A percentile compares a stretch with the other conserved stretches of the same genome.
phyloP scores from a whole-genome alignment of 495 filamentous ascomycete species.

The Xylaria longipes region DNA sequence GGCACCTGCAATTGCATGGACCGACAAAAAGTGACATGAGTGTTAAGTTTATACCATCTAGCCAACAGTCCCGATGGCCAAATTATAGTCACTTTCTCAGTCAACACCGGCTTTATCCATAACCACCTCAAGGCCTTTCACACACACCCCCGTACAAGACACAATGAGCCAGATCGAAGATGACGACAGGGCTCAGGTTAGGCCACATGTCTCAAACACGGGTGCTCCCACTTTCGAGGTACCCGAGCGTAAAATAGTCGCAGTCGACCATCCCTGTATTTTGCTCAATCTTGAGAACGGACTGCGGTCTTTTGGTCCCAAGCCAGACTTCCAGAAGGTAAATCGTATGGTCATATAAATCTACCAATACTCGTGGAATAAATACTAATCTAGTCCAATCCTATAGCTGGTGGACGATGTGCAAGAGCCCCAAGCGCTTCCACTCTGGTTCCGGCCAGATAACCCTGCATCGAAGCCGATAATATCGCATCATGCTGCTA shows the following conservation, averaged over 20 bases:
- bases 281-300: slow-evolving; percentile 82
- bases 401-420: slow-evolving; percentile 33
- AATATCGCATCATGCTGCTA: slow-evolving; percentile 69
- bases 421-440: slow-evolving; percentile 51
- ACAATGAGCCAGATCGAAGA: slow-evolving; percentile 9
- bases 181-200: background rate
- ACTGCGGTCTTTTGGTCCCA: slow-evolving; percentile 77
- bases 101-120: background rate
- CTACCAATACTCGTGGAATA: background rate
- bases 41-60: background rate
- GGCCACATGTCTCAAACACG: background rate
- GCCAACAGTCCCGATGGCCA: background rate
- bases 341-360: slow-evolving; percentile 26
- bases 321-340: slow-evolving; percentile 69
- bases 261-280: slow-evolving; percentile 87
- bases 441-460: slow-evolving; percentile 74
- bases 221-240: slow-evolving; percentile 52
- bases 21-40: background rate
- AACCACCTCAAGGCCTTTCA: background rate
- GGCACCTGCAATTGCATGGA: background rate
- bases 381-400: background rate
- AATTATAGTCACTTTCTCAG: background rate
- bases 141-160: background rate
- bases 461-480: slow-evolving; percentile 79
- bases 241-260: slow-evolving; percentile 69